phyloP scores from a whole-genome alignment of 805 yeast species.

The Ogataea degrootiae region DNA sequence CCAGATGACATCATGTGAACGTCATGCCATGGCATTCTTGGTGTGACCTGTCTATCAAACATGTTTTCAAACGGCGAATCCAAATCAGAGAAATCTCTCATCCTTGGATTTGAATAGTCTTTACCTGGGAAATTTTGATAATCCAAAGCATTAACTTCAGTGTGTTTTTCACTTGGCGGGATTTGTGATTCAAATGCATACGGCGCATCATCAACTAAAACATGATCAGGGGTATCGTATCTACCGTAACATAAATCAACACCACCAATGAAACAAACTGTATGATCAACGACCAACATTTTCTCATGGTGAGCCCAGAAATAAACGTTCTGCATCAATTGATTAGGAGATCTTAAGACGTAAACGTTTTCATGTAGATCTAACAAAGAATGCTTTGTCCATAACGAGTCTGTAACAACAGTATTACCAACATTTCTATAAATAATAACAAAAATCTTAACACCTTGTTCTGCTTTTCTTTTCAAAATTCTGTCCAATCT shows the following conservation, averaged over 20 bases:
- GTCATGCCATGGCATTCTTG: conserved; percentile 99
- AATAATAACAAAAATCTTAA: conserved; percentile 84
- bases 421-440: conserved; percentile 93
- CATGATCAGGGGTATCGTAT: conserved; percentile 96
- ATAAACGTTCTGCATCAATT: conserved; percentile 82
- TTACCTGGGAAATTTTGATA: conserved; percentile 88
- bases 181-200: conserved; percentile 28
- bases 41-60: conserved; percentile 76
- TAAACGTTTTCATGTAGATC: conserved; percentile 82
- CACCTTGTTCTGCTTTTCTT: conserved; percentile 91
- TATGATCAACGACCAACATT: conserved; percentile 77
- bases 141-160: conserved; percentile 24
- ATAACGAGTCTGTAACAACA: conserved; percentile 88
- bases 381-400: conserved; percentile 90
- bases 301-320: conserved; percentile 99
- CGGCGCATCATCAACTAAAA: conserved; percentile 63
- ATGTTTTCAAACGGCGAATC: conserved; percentile 86
- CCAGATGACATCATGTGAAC: conserved; percentile 95
- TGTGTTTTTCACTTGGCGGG: conserved; percentile 6
- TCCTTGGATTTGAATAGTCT: conserved; percentile 94
- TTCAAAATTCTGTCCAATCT: conserved; percentile 84
- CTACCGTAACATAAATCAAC: conserved; percentile 94
- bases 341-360: conserved; percentile 93
- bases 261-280: conserved; percentile 90
- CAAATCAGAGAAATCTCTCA: conserved; percentile 75